Evolutionary conservation across 2,329 filamentous ascomycete genomes (phyloP).

Genomic region (Cytospora schulzeri): DNA sequence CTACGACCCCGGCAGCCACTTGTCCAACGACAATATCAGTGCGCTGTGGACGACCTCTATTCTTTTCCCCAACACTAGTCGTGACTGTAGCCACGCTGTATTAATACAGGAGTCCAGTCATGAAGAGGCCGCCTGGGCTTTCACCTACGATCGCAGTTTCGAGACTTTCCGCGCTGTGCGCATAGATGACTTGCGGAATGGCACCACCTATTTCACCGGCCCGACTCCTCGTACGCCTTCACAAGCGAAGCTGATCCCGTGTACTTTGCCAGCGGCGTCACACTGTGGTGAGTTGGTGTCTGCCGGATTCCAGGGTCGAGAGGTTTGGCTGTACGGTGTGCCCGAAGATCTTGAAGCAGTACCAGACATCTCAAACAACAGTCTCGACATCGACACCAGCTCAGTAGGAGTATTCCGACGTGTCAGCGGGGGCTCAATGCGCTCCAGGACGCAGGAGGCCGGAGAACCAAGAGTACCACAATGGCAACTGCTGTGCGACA

Average conservation of each 20-base stretch:
- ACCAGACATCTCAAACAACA: constrained; percentile 41
- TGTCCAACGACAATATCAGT: constrained; percentile 68
- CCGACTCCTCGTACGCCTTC: constrained; percentile 57
- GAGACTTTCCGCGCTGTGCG: constrained; percentile 78
- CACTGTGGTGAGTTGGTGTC: constrained; percentile 71
- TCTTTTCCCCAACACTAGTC: constrained; percentile 78
- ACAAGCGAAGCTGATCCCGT: constrained; percentile 65
- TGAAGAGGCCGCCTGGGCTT: constrained; percentile 73
- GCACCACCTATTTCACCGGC: constrained; percentile 78
- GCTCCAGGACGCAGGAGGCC: constrained; percentile 43
- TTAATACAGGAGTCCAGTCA: constrained; percentile 63
- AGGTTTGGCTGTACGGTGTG: constrained; percentile 79
- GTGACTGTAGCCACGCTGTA: constrained; percentile 76
- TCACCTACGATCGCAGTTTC: constrained; percentile 76
- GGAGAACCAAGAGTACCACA: constrained; percentile 53
- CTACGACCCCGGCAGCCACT: constrained; percentile 69
- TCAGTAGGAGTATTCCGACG: constrained; percentile 39
- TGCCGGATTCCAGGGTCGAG: constrained; percentile 70
- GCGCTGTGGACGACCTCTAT: constrained; percentile 86
- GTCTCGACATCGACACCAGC: constrained; percentile 30
- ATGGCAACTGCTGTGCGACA: constrained; percentile 71
- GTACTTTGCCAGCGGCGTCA: constrained; percentile 70
- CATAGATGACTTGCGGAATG: constrained; percentile 73
- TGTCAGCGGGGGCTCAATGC: constrained; percentile 46
- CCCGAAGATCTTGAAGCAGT: constrained; percentile 71